These are phyloP conservation scores for Trichophyton benhamiae DNA, from an alignment of 2,329 filamentous ascomycete species.

Conservation along the genomic window DNA sequence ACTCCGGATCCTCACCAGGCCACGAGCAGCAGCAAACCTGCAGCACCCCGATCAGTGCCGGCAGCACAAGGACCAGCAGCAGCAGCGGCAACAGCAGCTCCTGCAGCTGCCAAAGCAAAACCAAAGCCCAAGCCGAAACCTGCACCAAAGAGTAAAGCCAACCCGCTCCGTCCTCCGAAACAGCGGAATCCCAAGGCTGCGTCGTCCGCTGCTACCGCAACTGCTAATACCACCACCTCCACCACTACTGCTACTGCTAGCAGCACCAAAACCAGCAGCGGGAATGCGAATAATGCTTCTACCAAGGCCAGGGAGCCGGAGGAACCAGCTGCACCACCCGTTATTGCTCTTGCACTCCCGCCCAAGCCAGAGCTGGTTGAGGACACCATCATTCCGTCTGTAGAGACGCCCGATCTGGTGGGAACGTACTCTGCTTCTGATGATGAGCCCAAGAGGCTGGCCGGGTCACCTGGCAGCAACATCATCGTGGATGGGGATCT, in stretches of 20 bases:
- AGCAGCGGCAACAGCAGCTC: constrained; percentile 15
- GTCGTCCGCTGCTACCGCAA: neutral
- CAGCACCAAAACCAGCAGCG: neutral
- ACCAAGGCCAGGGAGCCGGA: neutral
- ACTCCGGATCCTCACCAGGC: constrained; percentile 26
- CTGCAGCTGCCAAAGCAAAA: constrained; percentile 16
- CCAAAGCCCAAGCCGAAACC: constrained; percentile 16
- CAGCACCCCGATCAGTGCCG: constrained; percentile 17
- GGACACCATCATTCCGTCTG: constrained; percentile 7
- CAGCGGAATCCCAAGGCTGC: constrained; percentile 4
- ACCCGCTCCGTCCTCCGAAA: constrained; percentile 21
- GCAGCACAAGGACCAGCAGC: constrained; percentile 16
- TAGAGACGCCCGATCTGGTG: constrained; percentile 18
- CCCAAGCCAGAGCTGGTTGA: constrained; percentile 16
- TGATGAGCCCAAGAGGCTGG: constrained; percentile 22
- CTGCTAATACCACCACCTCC: neutral
- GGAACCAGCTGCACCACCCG: constrained; percentile 10
- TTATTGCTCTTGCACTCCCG: constrained; percentile 3
- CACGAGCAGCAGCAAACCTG: constrained; percentile 21
- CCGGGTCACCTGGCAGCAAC: constrained; percentile 28
- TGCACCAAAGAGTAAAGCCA: constrained; percentile 17
- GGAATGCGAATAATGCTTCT: neutral
- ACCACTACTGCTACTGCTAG: too few species aligned
- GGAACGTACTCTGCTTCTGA: constrained; percentile 23
- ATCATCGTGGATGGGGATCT: constrained; percentile 36